Evolutionary conservation across 2,329 filamentous ascomycete genomes (phyloP).

Genomic region (Venturia carpophila): DNA sequence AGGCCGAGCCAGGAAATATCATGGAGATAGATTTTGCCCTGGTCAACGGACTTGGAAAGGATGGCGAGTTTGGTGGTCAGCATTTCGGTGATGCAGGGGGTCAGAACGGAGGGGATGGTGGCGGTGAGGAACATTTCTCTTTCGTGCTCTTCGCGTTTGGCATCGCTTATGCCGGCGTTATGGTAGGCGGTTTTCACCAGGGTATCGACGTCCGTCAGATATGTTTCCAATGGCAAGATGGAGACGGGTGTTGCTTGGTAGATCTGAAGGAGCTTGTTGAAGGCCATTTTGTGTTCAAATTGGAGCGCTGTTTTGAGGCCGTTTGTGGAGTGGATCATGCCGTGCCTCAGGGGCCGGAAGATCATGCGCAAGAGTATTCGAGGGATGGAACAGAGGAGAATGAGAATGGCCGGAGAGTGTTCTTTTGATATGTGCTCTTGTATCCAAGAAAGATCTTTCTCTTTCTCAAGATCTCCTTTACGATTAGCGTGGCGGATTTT

Average conservation of each 20-base stretch:
- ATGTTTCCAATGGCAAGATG: slow-evolving; percentile 36
- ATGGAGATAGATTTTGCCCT: slow-evolving; percentile 62
- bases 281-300: slow-evolving; percentile 43
- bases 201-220: slow-evolving; percentile 53
- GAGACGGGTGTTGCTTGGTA: slow-evolving; percentile 42
- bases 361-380: slow-evolving; percentile 63
- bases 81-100: slow-evolving; percentile 38
- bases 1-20: slow-evolving; percentile 64
- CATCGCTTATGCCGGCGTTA: slow-evolving; percentile 36
- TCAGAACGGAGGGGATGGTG: slow-evolving; percentile 43
- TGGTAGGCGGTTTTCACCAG: slow-evolving; percentile 54
- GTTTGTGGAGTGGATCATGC: slow-evolving; percentile 22
- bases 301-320: slow-evolving; percentile 31
- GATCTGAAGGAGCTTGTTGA: slow-evolving; percentile 44
- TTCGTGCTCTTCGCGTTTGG: slow-evolving; percentile 43
- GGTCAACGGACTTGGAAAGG: slow-evolving; percentile 54
- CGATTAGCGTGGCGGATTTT: slow-evolving; percentile 32
- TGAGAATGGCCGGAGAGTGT: slow-evolving; percentile 28
- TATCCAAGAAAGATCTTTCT: slow-evolving; percentile 15
- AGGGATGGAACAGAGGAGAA: slow-evolving; percentile 67
- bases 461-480: slow-evolving; percentile 20
- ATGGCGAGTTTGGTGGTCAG: slow-evolving; percentile 44
- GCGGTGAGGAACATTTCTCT: slow-evolving; percentile 46
- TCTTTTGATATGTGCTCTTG: slow-evolving; percentile 20
- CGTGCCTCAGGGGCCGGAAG: slow-evolving; percentile 52